phyloP scores from a whole-genome alignment of 2,329 filamentous ascomycete genomes.

The Pestalotiopsis sp. region DNA sequence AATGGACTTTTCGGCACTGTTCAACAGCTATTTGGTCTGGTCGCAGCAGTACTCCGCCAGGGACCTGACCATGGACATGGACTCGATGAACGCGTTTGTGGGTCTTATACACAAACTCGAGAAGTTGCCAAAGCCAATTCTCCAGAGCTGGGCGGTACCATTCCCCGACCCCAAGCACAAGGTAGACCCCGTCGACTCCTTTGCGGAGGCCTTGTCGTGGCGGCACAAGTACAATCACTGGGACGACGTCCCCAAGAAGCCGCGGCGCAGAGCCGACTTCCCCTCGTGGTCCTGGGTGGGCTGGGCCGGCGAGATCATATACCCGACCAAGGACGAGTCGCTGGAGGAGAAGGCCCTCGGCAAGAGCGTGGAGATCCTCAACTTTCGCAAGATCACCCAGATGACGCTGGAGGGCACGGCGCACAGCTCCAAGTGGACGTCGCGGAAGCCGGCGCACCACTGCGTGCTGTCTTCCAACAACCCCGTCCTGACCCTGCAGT shows the following conservation, averaged over 20 bases:
- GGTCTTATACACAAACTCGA: neutral
- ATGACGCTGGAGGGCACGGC: neutral
- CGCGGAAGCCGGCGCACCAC: neutral
- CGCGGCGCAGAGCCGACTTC: neutral
- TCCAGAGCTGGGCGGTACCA: neutral
- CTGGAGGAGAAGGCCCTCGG: neutral
- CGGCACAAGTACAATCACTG: neutral
- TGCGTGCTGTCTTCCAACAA: neutral
- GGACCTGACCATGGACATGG: neutral
- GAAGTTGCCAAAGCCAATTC: neutral
- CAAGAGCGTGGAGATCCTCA: neutral
- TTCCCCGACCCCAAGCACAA: neutral
- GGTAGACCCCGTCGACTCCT: neutral
- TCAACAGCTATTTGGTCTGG: neutral
- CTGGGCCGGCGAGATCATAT: conserved; percentile 6
- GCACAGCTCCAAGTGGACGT: neutral
- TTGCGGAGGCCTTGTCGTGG: neutral
- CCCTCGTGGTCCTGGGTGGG: conserved; percentile 13
- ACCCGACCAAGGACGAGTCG: neutral
- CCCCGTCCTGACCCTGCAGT: neutral
- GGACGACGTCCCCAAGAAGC: neutral
- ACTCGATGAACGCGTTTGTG: neutral
- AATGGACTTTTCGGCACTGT: neutral
- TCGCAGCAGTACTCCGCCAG: neutral
- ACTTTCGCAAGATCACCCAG: neutral